Evolutionary conservation across 202 grass and related monocot genomes (phyloP).

Genomic region (Cymbopogon flexuosus): DNA sequence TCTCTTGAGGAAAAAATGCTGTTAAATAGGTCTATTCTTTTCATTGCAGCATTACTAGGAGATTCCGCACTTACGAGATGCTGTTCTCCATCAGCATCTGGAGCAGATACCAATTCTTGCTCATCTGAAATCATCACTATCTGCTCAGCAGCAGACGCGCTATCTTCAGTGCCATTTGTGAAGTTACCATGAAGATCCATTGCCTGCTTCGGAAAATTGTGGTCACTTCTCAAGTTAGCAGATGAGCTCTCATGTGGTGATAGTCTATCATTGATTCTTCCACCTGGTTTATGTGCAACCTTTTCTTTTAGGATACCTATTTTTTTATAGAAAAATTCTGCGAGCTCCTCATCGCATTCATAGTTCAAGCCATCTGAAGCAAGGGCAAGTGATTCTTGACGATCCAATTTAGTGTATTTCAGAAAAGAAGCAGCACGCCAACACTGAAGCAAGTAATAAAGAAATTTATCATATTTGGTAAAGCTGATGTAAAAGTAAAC

Average conservation of each 20-base stretch:
- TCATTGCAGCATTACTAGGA: background rate
- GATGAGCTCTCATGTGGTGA: constrained; percentile 16
- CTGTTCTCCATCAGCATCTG: constrained; percentile 24
- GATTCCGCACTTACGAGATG: constrained; percentile 36
- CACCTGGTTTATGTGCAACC: constrained; percentile 33
- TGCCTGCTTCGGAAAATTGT: constrained; percentile 1
- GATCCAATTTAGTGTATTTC: constrained; percentile 56
- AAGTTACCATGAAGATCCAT: constrained; percentile 19
- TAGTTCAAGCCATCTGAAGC: constrained; percentile 57
- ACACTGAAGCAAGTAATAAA: constrained; percentile 53
- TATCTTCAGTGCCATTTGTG: constrained; percentile 18
- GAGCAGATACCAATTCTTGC: constrained; percentile 30
- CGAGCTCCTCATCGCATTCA: constrained; percentile 46
- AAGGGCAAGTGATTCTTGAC: constrained; percentile 47
- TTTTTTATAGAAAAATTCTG: constrained; percentile 39
- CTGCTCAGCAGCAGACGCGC: constrained; percentile 3
- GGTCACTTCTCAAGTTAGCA: constrained; percentile 6
- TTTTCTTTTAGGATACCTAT: constrained; percentile 43
- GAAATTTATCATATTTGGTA: constrained; percentile 12
- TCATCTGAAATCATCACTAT: constrained; percentile 30
- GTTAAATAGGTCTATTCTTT: constrained; percentile 49
- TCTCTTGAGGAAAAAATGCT: constrained; percentile 44
- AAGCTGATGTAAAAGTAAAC: constrained; percentile 9
- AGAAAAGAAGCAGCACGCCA: constrained; percentile 68
- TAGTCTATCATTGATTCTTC: background rate